phyloP scores from a whole-genome alignment of 83 land plant species.

The Larix sibirica region DNA sequence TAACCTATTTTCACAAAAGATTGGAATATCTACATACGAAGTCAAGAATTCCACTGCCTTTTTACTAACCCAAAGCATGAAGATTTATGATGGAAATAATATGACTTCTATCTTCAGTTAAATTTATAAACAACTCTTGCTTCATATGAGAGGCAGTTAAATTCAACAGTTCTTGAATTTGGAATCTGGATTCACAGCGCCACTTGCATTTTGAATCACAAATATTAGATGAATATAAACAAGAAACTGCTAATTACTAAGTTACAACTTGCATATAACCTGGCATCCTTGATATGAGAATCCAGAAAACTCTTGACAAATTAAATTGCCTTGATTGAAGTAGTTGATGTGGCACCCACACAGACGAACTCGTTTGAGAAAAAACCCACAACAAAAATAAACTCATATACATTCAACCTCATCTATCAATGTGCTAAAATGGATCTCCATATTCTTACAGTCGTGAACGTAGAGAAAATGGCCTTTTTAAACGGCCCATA shows the following conservation, averaged over 20 bases:
- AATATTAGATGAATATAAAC: neutral
- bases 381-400: neutral
- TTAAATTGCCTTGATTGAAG: neutral
- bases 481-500: slow-evolving; percentile 12
- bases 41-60: neutral
- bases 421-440: too few species aligned
- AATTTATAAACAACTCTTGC: neutral
- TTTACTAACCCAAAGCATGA: neutral
- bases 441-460: slow-evolving; percentile 8
- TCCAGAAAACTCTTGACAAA: neutral
- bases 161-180: neutral
- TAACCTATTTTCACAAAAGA: neutral
- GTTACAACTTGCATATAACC: neutral
- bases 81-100: neutral
- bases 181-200: neutral
- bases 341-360: neutral
- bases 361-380: neutral
- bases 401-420: too few species aligned
- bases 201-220: neutral
- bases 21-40: neutral
- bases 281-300: neutral
- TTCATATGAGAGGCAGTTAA: neutral
- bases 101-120: neutral
- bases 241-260: neutral
- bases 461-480: slow-evolving; percentile 17